Evolutionary conservation across 352 stramenopile species (phyloP).

Genomic region (Phytophthora vignae): DNA sequence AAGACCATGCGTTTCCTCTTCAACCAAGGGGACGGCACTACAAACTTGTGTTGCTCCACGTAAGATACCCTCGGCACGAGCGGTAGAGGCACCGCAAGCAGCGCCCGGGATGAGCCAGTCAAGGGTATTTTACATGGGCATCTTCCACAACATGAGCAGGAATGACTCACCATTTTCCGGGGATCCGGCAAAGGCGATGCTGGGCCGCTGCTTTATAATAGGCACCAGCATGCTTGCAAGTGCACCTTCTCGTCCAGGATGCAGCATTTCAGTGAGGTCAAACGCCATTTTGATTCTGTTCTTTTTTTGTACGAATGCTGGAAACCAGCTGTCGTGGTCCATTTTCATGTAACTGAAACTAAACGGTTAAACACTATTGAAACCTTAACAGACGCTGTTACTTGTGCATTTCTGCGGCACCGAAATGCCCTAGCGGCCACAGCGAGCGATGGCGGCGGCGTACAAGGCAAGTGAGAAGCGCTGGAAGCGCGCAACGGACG

Average conservation of each 20-base stretch:
- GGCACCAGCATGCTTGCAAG: too few species aligned
- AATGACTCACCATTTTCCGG: not conserved
- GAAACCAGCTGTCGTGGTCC: too few species aligned
- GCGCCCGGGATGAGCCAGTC: not conserved
- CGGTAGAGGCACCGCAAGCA: not conserved
- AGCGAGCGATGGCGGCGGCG: conserved; percentile 29
- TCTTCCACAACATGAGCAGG: too few species aligned
- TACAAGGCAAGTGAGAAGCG: conserved; percentile 86
- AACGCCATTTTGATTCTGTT: too few species aligned
- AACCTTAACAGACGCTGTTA: not conserved
- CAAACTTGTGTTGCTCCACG: not conserved
- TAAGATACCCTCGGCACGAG: not conserved
- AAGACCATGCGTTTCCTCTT: conserved; percentile 9
- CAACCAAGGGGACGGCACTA: not conserved
- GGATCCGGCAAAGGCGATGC: not conserved
- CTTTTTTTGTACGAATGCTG: too few species aligned
- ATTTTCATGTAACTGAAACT: too few species aligned
- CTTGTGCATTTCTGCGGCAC: conserved; percentile 11
- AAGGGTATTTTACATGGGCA: not conserved
- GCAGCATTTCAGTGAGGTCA: too few species aligned
- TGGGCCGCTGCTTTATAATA: too few species aligned
- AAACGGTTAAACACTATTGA: too few species aligned
- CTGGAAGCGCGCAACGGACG: conserved; percentile 56
- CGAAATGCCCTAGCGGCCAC: not conserved
- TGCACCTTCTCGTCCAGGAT: too few species aligned